Evolutionary conservation across 495 filamentous ascomycete species (phyloP), one percentile per base, ranked within the genome.

Genomic region (Peziza echinospora): DNA sequence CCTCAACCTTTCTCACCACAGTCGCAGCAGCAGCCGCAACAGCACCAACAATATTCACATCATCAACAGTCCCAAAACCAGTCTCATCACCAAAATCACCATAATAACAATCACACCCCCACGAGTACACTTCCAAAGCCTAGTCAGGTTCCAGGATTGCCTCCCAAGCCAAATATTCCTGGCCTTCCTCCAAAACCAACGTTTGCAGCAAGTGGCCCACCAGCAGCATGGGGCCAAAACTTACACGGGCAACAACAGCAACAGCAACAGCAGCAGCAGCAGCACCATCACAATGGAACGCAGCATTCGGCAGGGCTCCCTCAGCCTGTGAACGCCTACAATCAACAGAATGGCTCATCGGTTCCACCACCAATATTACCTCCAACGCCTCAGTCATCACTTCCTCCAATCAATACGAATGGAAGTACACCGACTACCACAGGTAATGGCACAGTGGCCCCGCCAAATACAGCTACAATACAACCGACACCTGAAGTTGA

Each of bases 81-180:
- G 6, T 17, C 49, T 13, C 50, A 51, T 25, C 53, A 55, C 34
- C 53, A 56, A 13, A 21, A 41, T 28, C 41, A 44, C 25, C 24
- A 41, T 2, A 26, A 5, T 6, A 37, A 3, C 3, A n/a, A n/a
- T n/a, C n/a, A n/a, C n/a, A n/a, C n/a, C n/a, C n/a, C 10, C 11
- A 37, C 45, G 3, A 45, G 54, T 11, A 51, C 56, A 10, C 52
- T 59, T n/a, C 56, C 56, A 16, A 52, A 60, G 28, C 52, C 56
- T n/a, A 56, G 58, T 39, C 56, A 59, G 24, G 55, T 59, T 13
- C 56, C 56, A 6, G 56, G 56, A 13, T 41, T 59, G 17, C 56
- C 56, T 2, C 56, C 56, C 5, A 48, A 56, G 30, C 56, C 56
- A n/a, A 59, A 56, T 43, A 52, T 53, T 17, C 56, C 56, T 11